A percentile compares a stretch with the other conserved stretches of the same genome.
Conservation (phyloP, 208 protist genomes). For the Wallacemonas rigidus region DNA sequence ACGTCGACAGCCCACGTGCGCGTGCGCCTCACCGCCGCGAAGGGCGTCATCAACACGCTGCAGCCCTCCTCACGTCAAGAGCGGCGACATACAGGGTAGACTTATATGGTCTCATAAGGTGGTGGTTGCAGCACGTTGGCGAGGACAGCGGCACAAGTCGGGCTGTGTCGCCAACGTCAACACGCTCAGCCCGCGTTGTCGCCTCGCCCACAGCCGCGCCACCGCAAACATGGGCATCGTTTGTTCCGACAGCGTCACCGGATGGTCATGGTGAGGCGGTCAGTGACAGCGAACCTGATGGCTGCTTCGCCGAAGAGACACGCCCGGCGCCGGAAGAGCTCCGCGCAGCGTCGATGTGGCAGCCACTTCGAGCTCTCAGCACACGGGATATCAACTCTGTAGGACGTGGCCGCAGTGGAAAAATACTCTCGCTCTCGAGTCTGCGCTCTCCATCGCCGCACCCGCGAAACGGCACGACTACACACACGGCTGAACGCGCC, state of each 20-base stretch:
- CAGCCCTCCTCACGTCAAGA: not conserved
- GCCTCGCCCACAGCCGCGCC: too few relatives aligned
- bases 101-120: conserved; percentile 1
- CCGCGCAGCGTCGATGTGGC: not conserved
- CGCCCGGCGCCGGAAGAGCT: not conserved
- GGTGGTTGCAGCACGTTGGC: conserved; percentile 11
- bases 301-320: not conserved
- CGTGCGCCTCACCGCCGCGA: too few relatives aligned
- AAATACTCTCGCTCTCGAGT: not conserved
- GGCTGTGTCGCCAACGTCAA: not conserved
- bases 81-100: not conserved
- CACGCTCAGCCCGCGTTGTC: not conserved
- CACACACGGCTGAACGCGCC: too few relatives aligned
- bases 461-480: too few relatives aligned
- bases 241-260: too few relatives aligned
- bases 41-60: too few relatives aligned
- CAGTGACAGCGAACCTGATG: too few relatives aligned
- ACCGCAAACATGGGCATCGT: too few relatives aligned
- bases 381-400: not conserved
- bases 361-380: conserved; percentile 3
- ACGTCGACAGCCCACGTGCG: too few relatives aligned
- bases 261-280: too few relatives aligned
- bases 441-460: conserved; percentile 3
- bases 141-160: conserved; percentile 5
- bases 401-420: not conserved